Base-by-base conservation (phyloP, 2,329 filamentous ascomycete species). In the Colletotrichum tropicicola region DNA sequence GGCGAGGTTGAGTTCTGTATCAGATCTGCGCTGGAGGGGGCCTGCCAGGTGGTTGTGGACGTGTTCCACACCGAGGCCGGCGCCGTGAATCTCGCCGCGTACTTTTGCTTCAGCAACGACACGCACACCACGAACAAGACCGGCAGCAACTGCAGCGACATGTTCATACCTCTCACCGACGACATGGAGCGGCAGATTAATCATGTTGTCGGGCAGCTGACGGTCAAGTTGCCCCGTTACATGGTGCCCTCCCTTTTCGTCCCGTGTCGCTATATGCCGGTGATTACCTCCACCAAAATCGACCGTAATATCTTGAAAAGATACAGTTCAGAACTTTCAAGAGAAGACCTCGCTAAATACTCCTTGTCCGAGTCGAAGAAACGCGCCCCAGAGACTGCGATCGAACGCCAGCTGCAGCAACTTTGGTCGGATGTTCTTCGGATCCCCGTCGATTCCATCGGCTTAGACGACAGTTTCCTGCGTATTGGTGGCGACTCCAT, bases 401-500 rank as follows among this genome's bases (percentile, higher is more conserved):
- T 35, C 9, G 51, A 56, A n/a, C 19, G 17, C 21, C 17, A 43
- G 4, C 30, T 62, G 19, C 30, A 19, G 19, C 13, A 62, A n/a
- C 66, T 75, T 43, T 83, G 81, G 80, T 71, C 73, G 7, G 68
- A 73, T 0, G 68, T 54, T 45, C 39, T 60, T 5, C 17, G 32
- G 17, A 25, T 60, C 3, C n/a, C 25, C 5, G 3, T 13, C 7
- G 49, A 53, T 9, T 10, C 17, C 21, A 60, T 60, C 19, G 39
- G 57, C 27, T 2, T 35, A 2, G 48, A 60, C 41, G 48, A 60
- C 28, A 60, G 48, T 39, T 60, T 60, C 37, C 88, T 89, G 78
- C 79, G 81, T 4, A 78, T 87, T 0, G 87, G 87, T 1, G 87
- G 87, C 17, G 86, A 89, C 73, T 56, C 43, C 2, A 48, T 39